Base-by-base conservation (phyloP, 257 asterid genomes). In the Scutellaria barbata region DNA sequence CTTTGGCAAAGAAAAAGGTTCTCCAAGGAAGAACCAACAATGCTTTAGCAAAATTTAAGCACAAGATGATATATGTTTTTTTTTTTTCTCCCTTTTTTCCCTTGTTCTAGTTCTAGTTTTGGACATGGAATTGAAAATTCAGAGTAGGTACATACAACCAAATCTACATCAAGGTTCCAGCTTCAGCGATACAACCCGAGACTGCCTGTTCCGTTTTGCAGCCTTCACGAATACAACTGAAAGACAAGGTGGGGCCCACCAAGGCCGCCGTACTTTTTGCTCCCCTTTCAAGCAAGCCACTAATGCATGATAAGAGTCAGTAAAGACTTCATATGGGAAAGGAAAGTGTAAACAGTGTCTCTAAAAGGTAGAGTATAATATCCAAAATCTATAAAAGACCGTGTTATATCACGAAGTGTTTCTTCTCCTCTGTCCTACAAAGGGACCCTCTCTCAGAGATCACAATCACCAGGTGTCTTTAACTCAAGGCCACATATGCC, bases 271-370 rank as follows among this genome's bases (percentile, higher is more conserved):
- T 13, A 92, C 86, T 79, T 84, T 95, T 79, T 95, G 98, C 81
- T 95, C 99, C 77, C 99, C 99, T 83, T 92, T 95, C 87, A 95
- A 87, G 88, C 99, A 94, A 50, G 99, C 99, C 83, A 94, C 99
- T 94, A 35, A 45, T 62, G 43, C 64, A 76, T 37, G 46, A 50
- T 63, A 33, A 54, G 14, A 55, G 73, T 62, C 18, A 51, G 33
- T 76, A 16, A 22, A 56, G 25, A 58, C 60, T 64, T 13, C 66
- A 39, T 13, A 40, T 11, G 22, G 40, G 18, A 67, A 33, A 47
- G 46, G 46, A 43, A 40, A 46, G 9, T 10, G 13, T 10, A 12
- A 40, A 54, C 42, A 61, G 62, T 43, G 11, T 8, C 25, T 33
- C 42, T 42, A 45, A 52, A 54, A 52, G 43, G 63, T 60, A 1